Evolutionary conservation across 768 basidiomycete genomes (phyloP).

Genomic region (Cystobasidium tubakii): DNA sequence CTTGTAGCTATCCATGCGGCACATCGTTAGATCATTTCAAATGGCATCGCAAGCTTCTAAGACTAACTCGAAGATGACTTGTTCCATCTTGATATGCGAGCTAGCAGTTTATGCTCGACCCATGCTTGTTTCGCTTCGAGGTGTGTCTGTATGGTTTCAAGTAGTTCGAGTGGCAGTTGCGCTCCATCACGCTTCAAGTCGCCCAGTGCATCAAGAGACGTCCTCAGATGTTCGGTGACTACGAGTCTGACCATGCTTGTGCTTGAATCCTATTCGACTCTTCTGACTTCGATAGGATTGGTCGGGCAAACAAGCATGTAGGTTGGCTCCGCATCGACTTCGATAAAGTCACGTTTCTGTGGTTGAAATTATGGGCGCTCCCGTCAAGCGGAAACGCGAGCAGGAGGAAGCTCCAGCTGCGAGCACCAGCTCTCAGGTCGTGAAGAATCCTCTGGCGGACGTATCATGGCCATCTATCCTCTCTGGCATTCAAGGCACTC

Average conservation of each 20-base stretch:
- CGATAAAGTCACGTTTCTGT: not conserved
- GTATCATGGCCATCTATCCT: conserved; percentile 14
- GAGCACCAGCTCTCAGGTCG: not conserved
- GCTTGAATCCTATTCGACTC: no score
- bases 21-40: not conserved
- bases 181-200: not conserved
- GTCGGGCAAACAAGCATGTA: not conserved
- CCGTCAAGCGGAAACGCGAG: conserved; percentile 21
- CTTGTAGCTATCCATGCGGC: not conserved
- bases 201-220: not conserved
- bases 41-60: no score
- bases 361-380: not conserved
- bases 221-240: not conserved
- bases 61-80: not conserved
- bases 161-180: conserved; percentile 29
- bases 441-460: not conserved
- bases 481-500: conserved; percentile 10
- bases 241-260: conserved; percentile 14
- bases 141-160: conserved; percentile 25
- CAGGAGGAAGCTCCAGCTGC: conserved; percentile 16
- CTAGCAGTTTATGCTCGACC: conserved; percentile 26
- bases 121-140: conserved; percentile 13
- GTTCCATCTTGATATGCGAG: conserved; percentile 25
- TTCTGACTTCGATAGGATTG: not conserved
- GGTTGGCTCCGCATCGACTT: not conserved